phyloP scores from a whole-genome alignment of 176 grass and related monocot species.

The Canna indica region DNA sequence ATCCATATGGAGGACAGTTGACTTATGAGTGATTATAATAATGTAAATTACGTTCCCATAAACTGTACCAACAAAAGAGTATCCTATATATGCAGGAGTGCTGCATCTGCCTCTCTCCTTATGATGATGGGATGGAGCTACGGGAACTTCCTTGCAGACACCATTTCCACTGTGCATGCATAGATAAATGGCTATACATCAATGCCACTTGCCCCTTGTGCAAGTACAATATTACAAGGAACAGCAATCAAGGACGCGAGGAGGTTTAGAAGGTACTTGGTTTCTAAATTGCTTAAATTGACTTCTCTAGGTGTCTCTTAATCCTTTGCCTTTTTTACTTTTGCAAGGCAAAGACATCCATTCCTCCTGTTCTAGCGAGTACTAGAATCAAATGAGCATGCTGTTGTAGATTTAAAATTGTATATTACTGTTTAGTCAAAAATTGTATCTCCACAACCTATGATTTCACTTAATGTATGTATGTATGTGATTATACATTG shows the following conservation, averaged over 20 bases:
- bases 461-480: background rate
- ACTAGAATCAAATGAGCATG: background rate
- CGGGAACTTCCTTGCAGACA: background rate
- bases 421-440: background rate
- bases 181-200: conserved; percentile 3
- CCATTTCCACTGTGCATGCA: conserved; percentile 8
- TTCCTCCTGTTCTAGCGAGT: background rate
- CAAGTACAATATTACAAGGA: background rate
- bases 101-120: conserved; percentile 8
- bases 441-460: background rate
- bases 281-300: background rate
- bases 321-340: background rate
- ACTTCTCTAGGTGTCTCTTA: background rate
- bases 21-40: too few species aligned
- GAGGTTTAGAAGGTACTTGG: background rate
- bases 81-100: background rate
- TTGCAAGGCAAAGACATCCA: background rate
- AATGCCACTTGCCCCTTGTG: conserved; percentile 7
- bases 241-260: background rate
- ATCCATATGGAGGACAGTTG: too few species aligned
- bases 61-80: too few species aligned
- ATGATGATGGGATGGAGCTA: conserved; percentile 2
- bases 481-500: too few species aligned
- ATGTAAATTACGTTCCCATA: too few species aligned
- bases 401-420: background rate